Evolutionary conservation across 2,329 filamentous ascomycete genomes (phyloP).

Genomic region (Neonectria hederae): DNA sequence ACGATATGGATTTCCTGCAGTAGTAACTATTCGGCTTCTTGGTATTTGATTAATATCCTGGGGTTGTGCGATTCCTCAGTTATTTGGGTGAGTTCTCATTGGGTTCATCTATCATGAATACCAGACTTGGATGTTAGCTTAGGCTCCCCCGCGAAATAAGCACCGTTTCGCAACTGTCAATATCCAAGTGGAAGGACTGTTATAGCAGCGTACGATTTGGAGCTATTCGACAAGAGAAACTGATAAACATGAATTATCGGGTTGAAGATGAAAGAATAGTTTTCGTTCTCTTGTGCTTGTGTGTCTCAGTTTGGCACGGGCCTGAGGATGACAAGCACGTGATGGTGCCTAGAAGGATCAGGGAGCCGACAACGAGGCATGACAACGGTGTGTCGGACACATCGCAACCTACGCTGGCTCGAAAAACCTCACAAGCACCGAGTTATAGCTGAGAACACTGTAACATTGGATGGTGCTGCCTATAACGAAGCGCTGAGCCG

Average conservation of each 20-base stretch:
- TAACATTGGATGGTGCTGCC: neutral
- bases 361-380: neutral
- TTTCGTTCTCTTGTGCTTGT: neutral
- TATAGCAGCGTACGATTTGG: no score
- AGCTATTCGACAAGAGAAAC: no score
- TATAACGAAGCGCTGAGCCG: neutral
- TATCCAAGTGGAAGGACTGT: no score
- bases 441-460: neutral
- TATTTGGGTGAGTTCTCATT: no score
- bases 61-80: no score
- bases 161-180: no score
- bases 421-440: neutral
- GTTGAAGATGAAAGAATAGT: neutral
- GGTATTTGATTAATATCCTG: neutral
- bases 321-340: conserved; percentile 11
- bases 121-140: no score
- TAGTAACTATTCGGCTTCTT: neutral
- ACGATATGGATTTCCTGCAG: no score
- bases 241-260: neutral
- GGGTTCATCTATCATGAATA: no score
- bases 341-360: conserved; percentile 19
- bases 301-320: neutral
- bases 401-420: neutral
- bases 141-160: no score
- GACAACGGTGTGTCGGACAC: neutral